phyloP scores from a whole-genome alignment of 805 yeast species.

The Pachysolen tannophilus region DNA sequence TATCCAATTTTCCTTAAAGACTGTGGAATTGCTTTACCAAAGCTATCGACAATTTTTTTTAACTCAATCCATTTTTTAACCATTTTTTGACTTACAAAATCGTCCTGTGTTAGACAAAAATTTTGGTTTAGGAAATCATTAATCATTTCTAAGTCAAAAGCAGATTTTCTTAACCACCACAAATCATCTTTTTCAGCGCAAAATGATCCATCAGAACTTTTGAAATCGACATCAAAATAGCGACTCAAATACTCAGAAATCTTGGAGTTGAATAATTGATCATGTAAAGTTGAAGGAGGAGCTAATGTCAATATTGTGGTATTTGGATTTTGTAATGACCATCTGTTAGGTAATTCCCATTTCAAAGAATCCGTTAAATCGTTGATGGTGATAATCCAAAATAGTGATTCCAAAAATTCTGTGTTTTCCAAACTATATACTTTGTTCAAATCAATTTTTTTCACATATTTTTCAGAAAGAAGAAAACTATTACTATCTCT shows the following conservation, averaged over 20 bases:
- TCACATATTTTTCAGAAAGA: constrained; percentile 1
- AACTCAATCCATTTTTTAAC: constrained; percentile 10
- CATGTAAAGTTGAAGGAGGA: constrained; percentile 1
- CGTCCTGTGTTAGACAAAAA: constrained; percentile 6
- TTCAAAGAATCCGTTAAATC: constrained; percentile 8
- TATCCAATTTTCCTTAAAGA: constrained; percentile 1
- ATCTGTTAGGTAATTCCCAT: constrained; percentile 6
- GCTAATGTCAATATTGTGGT: constrained; percentile 7
- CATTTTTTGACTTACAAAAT: constrained; percentile 3
- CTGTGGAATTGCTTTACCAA: constrained; percentile 6
- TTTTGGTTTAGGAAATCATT: constrained; percentile 6
- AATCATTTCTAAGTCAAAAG: constrained; percentile 5
- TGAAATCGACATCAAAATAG: constrained; percentile 8
- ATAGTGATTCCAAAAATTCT: constrained; percentile 5
- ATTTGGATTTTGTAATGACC: constrained; percentile 10
- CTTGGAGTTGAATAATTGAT: constrained; percentile 1
- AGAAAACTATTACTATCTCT: not conserved
- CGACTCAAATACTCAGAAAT: constrained; percentile 5
- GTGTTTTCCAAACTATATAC: constrained; percentile 5
- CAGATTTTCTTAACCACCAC: constrained; percentile 12
- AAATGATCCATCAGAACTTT: constrained; percentile 1
- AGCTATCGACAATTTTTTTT: constrained; percentile 5
- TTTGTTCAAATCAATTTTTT: constrained; percentile 4
- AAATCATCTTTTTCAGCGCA: constrained; percentile 4
- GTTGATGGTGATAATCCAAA: constrained; percentile 9